phyloP scores from a whole-genome alignment of 2,329 filamentous ascomycete species.

The Tolypocladium amazonense region DNA sequence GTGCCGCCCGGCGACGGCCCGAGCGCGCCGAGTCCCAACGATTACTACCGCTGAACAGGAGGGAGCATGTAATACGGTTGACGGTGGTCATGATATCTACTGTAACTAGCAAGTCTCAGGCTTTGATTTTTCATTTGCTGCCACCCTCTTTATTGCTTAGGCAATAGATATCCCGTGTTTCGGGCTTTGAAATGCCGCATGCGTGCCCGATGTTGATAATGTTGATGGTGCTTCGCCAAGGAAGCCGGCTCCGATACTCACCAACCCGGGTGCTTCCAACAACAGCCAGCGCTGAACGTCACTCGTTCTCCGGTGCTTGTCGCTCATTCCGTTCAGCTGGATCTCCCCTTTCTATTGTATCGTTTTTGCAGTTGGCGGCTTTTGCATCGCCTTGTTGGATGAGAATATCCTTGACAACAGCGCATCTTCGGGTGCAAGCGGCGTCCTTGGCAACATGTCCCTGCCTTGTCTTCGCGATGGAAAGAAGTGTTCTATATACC shows the following conservation, averaged over 20 bases:
- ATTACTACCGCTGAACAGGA: conserved; percentile 40
- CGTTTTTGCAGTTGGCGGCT: not conserved
- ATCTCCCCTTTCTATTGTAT: not conserved
- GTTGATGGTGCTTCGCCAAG: not conserved
- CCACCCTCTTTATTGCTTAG: not conserved
- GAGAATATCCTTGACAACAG: no score
- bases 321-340: no score
- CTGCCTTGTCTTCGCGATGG: not conserved
- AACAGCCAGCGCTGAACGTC: not conserved
- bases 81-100: not conserved
- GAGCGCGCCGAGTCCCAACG: conserved; percentile 40
- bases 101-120: not conserved
- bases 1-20: conserved; percentile 36
- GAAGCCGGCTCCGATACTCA: not conserved
- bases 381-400: not conserved
- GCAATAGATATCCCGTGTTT: not conserved
- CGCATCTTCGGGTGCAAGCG: not conserved
- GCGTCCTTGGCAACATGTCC: not conserved
- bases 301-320: no score
- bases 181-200: not conserved
- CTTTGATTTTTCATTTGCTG: not conserved
- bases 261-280: not conserved
- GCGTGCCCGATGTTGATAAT: not conserved
- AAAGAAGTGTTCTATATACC: not conserved
- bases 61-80: not conserved